Base-by-base conservation (phyloP, 148 eudicot species). In the Amaranthus hypochondriacus region DNA sequence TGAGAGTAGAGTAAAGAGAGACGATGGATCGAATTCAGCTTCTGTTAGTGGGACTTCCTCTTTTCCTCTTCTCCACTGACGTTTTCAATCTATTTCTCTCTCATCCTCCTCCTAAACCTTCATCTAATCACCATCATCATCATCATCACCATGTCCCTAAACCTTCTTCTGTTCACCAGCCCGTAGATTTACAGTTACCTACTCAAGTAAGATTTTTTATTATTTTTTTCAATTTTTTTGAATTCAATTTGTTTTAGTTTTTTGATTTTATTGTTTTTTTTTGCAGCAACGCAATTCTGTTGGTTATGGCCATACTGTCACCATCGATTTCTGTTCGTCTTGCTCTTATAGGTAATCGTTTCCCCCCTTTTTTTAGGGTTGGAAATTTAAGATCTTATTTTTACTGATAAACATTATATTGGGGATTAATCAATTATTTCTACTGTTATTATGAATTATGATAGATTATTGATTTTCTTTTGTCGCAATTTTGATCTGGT, bases 11-110 rank as follows among this genome's bases (percentile, higher is more conserved):
- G 47, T 48, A 69, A 68, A 5, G 39, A 6, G 64, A 60, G 4
- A 39, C 80, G 7, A 88, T 92, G 96, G 98, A 92, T 82, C 85
- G 93, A 49, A 69, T 84, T 6, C 91, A 87, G 66, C 72, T 90
- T 8, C 78, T 92, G 47, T 76, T 92, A 15, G 83, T 92, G 3
- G 96, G 96, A n/a, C 75, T 92, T 49, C 96, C 98, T 4, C 83
- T 90, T 6, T 90, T 92, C 82, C 85, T 90, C 66, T 86, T 90
- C 70, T 79, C 81, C 67, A 79, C 89, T 9, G 98, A 92, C 74
- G 62, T 92, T 46, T 42, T 83, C 77, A 83, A 84, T 59, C 90
- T 92, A 71, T 90, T 92, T 60, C 71, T 53, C 76, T 67, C 84
- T 5, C 71, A 83, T 3, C 95, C 91, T 56, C 83, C 94, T 9